Evolutionary conservation across 192 early-diverging fungal species (phyloP), one percentile per base, ranked within the genome.

Genomic region (Kickxella alabastrina): DNA sequence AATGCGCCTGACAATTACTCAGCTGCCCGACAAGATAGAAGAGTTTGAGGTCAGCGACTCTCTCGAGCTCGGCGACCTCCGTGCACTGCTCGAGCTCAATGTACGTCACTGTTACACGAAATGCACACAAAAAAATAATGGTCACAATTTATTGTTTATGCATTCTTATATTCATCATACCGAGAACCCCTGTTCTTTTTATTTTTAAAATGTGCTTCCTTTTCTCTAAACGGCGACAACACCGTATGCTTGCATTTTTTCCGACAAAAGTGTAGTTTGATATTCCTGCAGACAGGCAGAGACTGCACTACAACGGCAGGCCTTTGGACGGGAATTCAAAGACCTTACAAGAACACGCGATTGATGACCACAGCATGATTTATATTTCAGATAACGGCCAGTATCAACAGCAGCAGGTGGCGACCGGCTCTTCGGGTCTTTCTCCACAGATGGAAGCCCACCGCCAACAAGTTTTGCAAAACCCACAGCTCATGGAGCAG

Each of bases 1-100:
- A 49, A 72, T 72, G 68, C 68, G 61, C 19, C 40, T 72, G 52
- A 44, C 61, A 18, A 63, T 72, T 60, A 47, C 49, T 3, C 62
- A 49, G 40, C 31, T 31, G 3, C 46, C 56, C 10, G 45, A 49
- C 39, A 72, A 62, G 28, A 60, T 37, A 29, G 22, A 25, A 38
- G 43, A 10, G 34, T 50, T 89, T 15, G 87, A 87, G 49, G 79
- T 88, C 35, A 84, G 87, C 62, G 77, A 80, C 7, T 81, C 85
- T 59, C 88, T 90, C 81, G 81, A 81, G 37, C 67, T 90, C 24
- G 84, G 85, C 57, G 84, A 88, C 68, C 74, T 94, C 25, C 79
- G 82, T 51, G 92, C 89, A 19, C 77, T 97, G 19, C 77, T 92
- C n/a, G 92, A 94, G 68, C 82, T 76, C n/a, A 89, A 93, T 68